These are phyloP conservation scores for Ogataea corticis DNA, from an alignment of 805 yeast genomes.

Conservation along the genomic window DNA sequence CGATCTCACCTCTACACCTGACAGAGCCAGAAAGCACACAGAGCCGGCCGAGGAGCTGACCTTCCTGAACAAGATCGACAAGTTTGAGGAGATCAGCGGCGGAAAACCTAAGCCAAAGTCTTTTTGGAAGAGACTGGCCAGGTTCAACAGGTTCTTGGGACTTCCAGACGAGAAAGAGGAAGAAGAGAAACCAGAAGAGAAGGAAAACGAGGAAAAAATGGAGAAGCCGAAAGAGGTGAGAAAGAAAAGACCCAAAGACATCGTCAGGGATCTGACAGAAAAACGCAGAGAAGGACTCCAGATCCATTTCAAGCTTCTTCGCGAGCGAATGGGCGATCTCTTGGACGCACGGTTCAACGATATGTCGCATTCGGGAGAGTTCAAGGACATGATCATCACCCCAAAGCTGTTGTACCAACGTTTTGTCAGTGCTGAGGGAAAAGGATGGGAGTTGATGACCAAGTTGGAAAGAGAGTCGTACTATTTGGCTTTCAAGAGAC, in stretches of 20 bases:
- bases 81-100: slow-evolving; percentile 33
- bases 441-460: slow-evolving; percentile 27
- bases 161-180: background rate
- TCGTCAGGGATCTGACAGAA: background rate
- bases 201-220: background rate
- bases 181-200: background rate
- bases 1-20: slow-evolving; percentile 13
- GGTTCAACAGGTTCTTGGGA: slow-evolving; percentile 7
- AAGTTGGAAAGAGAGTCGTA: slow-evolving; percentile 25
- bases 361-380: slow-evolving; percentile 30
- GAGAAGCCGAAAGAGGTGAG: background rate
- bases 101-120: slow-evolving; percentile 18
- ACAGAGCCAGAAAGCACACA: slow-evolving; percentile 1
- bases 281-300: slow-evolving; percentile 2
- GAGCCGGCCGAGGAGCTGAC: slow-evolving; percentile 10
- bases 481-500: slow-evolving; percentile 32
- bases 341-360: slow-evolving; percentile 30
- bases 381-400: slow-evolving; percentile 25
- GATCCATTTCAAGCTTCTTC: slow-evolving; percentile 13
- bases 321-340: slow-evolving; percentile 29
- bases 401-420: slow-evolving; percentile 30
- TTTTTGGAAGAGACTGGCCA: slow-evolving; percentile 13
- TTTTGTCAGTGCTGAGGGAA: slow-evolving; percentile 22
- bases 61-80: slow-evolving; percentile 30
- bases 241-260: slow-evolving; percentile 5